Base-by-base conservation (phyloP, 2,329 filamentous ascomycete species). In the Neofusicoccum sp. region DNA sequence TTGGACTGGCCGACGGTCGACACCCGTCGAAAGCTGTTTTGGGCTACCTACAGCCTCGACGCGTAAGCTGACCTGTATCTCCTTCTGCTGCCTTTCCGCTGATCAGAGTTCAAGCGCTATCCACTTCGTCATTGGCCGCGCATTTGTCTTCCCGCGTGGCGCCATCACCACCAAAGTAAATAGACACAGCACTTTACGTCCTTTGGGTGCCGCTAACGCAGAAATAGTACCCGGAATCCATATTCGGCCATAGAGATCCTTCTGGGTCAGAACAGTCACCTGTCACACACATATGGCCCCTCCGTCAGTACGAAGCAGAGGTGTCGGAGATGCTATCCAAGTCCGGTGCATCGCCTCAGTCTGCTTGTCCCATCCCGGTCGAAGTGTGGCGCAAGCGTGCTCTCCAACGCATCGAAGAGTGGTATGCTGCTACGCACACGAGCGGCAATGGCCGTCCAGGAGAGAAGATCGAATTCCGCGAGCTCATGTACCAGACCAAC, bases 401-500 rank as follows among this genome's bases (percentile, higher is more conserved):
- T 2, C 11, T 62, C 1, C 61, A 56, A 34, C 61, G 61, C 3
- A 54, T 62, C 22, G 61, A 62, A 16, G 49, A 56, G 12, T 62
- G 61, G 61, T 62, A 62, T 31, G 61, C 50, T 1, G 49, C 50
- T 11, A 56, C 50, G 1, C 61, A 62, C 22, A 62, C 61, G 2
- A 62, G 61, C 34, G 44, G 49, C 11, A 56, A 62, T 33, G 61
- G 61, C 14, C 61, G 61, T 12, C 61, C 50, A 1, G 61, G 61
- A 9, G 61, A 62, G 28, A 56, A 33, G 50, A 62, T 62, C 14
- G 61, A 62, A 7, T 62, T 62, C 4, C 61, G 61, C 28, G 61
- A 62, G n/a, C 33, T 62, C 5, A 62, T 62, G 61, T 62, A 62
- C 16, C 61, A 62, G n/a, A 56, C 50, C 6, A 62, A 62, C 29